Evolutionary conservation across 2,329 filamentous ascomycete species (phyloP), one percentile per base, ranked within the genome.

Genomic region (Domatiomyces globalis): DNA sequence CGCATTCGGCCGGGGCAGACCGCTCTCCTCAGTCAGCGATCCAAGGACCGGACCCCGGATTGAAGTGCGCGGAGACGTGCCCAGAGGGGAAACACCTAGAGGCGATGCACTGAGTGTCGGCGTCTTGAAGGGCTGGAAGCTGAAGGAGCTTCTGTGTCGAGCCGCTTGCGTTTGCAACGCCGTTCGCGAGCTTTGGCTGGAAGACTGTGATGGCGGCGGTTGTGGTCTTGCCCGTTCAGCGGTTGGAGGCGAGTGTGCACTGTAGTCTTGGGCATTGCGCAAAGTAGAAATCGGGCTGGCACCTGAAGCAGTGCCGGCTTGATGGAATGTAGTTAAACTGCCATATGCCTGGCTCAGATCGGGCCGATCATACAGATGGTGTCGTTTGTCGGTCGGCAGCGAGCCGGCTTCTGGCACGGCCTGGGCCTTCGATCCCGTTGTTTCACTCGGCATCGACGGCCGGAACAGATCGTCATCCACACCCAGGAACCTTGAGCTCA

Each of bases 61-160:
- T 20, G 72, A 59, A 2, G 70, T 71, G 20, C 75, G 71, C 27
- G 77, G 77, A 6, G 76, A 80, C 5, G 70, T 69, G n/a, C 72
- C 72, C 10, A 70, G 53, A 5, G 69, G 66, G 43, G 75, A 69
- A 43, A 73, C 70, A 4, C 71, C 68, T n/a, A 76, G 73, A 17
- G 89, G 90, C 4, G 89, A 95, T 3, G 85, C 87, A 1, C 89
- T 94, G n/a, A 96, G 73, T 1, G 90, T 94, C 9, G 90, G 90
- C 12, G 89, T 87, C 68, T 98, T 98, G 73, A 98, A 98, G 0
- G 90, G 89, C 60, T 94, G 87, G 62, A 95, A 95, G 0, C 87
- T 94, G 19, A 95, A 79, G 0, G 87, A 95, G 5, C 85, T 83
- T 49, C 87, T 80, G 60, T 88, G 78, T 49, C 75, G 75, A 46